Evolutionary conservation across 495 filamentous ascomycete genomes (phyloP).

Genomic region (Sabuloglossum arenarium): DNA sequence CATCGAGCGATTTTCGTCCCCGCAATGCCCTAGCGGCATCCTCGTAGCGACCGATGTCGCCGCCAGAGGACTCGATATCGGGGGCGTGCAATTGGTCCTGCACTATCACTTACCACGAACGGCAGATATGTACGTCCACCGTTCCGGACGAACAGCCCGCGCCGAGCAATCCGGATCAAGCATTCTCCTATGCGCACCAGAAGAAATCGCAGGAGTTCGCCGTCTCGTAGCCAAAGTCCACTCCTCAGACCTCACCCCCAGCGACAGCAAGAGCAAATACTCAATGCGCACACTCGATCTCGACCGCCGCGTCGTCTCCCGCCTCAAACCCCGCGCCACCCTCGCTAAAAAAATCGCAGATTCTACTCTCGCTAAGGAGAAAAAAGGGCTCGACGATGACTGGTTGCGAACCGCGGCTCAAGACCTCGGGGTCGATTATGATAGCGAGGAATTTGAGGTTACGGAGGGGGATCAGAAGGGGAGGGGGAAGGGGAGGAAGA

Average conservation of each 20-base stretch:
- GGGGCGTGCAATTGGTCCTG: conserved; percentile 62
- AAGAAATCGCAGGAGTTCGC: conserved; percentile 68
- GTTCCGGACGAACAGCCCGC: conserved; percentile 86
- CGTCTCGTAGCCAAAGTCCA: conserved; percentile 79
- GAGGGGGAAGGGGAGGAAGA: conserved; percentile 47
- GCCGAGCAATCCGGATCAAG: conserved; percentile 55
- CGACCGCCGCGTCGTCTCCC: conserved; percentile 55
- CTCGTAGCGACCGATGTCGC: conserved; percentile 91
- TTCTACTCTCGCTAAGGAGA: conserved; percentile 63
- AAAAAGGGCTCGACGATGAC: conserved; percentile 58
- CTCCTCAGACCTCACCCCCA: conserved; percentile 21
- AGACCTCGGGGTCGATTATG: conserved; percentile 84
- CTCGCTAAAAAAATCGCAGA: conserved; percentile 77
- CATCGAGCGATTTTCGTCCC: conserved; percentile 68
- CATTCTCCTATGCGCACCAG: conserved; percentile 73
- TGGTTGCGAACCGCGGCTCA: conserved; percentile 74
- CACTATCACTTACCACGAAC: conserved; percentile 90
- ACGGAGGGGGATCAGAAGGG: conserved; percentile 34
- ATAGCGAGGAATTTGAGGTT: conserved; percentile 61
- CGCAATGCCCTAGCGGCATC: conserved; percentile 36
- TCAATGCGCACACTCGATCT: conserved; percentile 62
- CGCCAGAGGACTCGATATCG: conserved; percentile 89
- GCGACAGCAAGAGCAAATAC: conserved; percentile 28
- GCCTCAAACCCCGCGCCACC: conserved; percentile 48
- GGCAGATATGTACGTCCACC: conserved; percentile 86